A percentile compares a stretch with the other conserved stretches of the same genome.
These are phyloP conservation scores for Selaginella moellendorffii DNA, from an alignment of 75 land plant genomes.

Conservation along the genomic window DNA sequence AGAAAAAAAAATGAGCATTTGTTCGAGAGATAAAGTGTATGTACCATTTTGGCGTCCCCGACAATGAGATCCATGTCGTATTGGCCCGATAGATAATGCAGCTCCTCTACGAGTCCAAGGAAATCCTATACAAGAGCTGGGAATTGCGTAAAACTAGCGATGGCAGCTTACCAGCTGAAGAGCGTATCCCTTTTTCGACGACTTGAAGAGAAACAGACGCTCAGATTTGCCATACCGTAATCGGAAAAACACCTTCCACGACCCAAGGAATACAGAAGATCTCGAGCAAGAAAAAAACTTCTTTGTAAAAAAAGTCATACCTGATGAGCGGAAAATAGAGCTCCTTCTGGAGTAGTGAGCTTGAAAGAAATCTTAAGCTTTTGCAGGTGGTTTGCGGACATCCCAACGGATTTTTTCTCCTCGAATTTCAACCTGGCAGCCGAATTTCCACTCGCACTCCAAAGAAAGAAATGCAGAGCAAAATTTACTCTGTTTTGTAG, in stretches of 20 bases:
- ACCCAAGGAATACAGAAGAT: too few species aligned
- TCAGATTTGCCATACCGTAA: conserved; percentile 64
- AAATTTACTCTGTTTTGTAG: conserved; percentile 35
- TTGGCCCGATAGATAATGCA: conserved; percentile 68
- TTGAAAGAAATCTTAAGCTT: conserved; percentile 58
- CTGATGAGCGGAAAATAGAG: conserved; percentile 77
- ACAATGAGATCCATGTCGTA: conserved; percentile 67
- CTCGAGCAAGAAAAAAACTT: too few species aligned
- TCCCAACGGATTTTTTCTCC: conserved; percentile 28
- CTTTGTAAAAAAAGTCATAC: conserved; percentile 19
- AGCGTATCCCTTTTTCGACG: conserved; percentile 40
- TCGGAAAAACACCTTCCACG: conserved; percentile 67
- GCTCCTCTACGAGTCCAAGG: conserved; percentile 75
- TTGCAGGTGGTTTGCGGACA: conserved; percentile 86
- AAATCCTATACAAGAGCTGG: too few species aligned
- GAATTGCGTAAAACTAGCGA: too few species aligned
- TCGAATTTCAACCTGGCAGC: conserved; percentile 46
- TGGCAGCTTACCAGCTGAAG: conserved; percentile 33
- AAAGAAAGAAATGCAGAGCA: too few species aligned
- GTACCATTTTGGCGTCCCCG: conserved; percentile 86
- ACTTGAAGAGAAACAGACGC: conserved; percentile 47
- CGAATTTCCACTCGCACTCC: too few species aligned
- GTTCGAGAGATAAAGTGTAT: not conserved
- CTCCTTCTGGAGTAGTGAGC: conserved; percentile 40
- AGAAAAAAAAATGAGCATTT: conserved; percentile 3